Percentiles rank a stretch among this genome's conserved stretches.
Conservation (phyloP, 2,329 filamentous ascomycete species). For the Fusarium torulosum region DNA sequence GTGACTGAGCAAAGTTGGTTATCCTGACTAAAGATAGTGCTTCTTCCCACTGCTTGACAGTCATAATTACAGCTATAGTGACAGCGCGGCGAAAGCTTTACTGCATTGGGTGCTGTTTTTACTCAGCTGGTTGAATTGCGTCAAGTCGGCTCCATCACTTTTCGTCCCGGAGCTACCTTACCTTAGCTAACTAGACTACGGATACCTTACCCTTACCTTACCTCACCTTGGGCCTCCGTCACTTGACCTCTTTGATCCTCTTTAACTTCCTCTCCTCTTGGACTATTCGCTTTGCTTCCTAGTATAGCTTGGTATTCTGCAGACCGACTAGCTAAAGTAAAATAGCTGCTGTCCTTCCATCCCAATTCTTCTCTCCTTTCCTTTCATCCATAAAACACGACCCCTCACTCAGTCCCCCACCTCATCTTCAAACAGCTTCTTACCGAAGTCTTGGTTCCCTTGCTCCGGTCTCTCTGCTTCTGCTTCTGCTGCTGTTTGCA, state of each 20-base stretch:
- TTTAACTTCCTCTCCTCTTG: slow-evolving; percentile 11
- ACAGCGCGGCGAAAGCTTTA: slow-evolving; percentile 2
- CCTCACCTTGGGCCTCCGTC: slow-evolving; percentile 26
- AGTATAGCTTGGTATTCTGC: slow-evolving; percentile 18
- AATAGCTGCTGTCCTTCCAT: slow-evolving; percentile 22
- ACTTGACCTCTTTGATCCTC: slow-evolving; percentile 27
- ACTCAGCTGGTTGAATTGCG: slow-evolving; percentile 18
- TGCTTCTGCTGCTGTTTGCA: slow-evolving; percentile 13
- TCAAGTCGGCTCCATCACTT: slow-evolving; percentile 5
- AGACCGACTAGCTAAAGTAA: slow-evolving; percentile 13
- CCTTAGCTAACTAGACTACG: slow-evolving; percentile 4
- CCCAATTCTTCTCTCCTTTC: slow-evolving; percentile 15
- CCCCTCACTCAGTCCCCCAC: slow-evolving; percentile 40
- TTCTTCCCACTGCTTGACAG: neutral
- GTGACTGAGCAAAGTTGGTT: slow-evolving; percentile 18
- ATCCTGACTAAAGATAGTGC: slow-evolving; percentile 6
- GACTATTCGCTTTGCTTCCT: slow-evolving; percentile 12
- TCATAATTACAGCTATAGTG: neutral
- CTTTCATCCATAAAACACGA: slow-evolving; percentile 35
- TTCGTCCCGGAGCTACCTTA: slow-evolving; percentile 18
- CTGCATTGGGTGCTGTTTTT: slow-evolving; percentile 10
- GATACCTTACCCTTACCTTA: slow-evolving; percentile 21
- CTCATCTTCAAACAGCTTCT: slow-evolving; percentile 33
- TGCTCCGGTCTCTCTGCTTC: slow-evolving; percentile 30
- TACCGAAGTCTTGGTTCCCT: slow-evolving; percentile 42